Base-by-base conservation (phyloP, 768 basidiomycete species). In the Xerocomus spinulosus region DNA sequence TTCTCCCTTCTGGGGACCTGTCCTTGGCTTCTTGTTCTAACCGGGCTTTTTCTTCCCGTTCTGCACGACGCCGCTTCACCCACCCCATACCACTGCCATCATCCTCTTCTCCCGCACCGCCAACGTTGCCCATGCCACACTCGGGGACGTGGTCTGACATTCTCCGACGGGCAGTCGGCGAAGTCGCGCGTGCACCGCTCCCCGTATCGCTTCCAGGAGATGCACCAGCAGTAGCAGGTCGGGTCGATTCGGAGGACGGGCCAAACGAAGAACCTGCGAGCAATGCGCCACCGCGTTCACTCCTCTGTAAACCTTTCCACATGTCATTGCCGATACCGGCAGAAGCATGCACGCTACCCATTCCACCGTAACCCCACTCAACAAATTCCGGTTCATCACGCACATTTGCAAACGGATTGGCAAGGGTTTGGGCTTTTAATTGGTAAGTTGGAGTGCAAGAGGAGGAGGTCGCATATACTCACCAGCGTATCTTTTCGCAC, bases 321-420 rank as follows among this genome's bases (percentile, higher is more conserved):
- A 59, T 55, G 20, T 64, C 61, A 26, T 60, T 64, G 17, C 57
- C 65, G 25, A 61, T 51, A 9, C 56, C 67, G 5, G 43, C 57
- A 14, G 64, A 60, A 20, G 58, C 59, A 3, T 59, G 42, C 1
- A 74, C 73, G 29, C 76, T 78, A 23, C 91, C 91, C 84, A 92
- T 85, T 3, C 87, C 87, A 26, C 87, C 87, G 49, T 86, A 88
- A 0, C 92, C 92, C 92, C 92, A 94, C 66, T 94, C 92, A 14
- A 92, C 88, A 56, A 94, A 94, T 61, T 85, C 85, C 26, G 86
- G 85, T 0, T 82, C 78, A 24, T 82, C 81, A 5, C 74, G 73
- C 13, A 73, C 81, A 48, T 74, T 82, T 6, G 78, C 83, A 53
- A 87, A 87, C 0, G 76, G 81, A 57, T 87, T 82, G 5, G 68